Evolutionary conservation across 1,284 basidiomycete genomes (phyloP), one percentile per base, ranked within the genome.

Genomic region (Nidula niveotomentosa): DNA sequence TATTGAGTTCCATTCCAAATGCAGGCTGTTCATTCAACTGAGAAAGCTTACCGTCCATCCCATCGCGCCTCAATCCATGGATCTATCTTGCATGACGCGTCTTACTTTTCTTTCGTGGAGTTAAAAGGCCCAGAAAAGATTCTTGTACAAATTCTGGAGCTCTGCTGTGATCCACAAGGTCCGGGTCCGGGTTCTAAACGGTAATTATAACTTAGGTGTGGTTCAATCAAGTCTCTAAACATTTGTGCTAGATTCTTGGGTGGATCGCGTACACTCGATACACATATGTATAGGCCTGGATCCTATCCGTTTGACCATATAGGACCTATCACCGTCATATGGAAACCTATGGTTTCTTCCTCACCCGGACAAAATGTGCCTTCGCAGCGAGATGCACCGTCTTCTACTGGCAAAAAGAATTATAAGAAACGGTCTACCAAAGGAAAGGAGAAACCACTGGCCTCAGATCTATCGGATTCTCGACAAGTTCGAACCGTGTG

Each of bases 41-140:
- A 95, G 64, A 98, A 97, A 65, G 82, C 91, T 0, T 96, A 91
- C 66, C 80, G 95, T 23, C 86, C 95, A 0, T 94, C 94, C 2
- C 89, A 95, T 67, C 84, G 95, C 18, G 93, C 95, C 1, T 85
- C 93, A 0, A 70, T 88, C 9, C 91, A 93, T 61, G 90, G 87
- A 1, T 88, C 87, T 1, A 93, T 95, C 52, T 69, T 96, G 0
- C 91, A 94, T 56, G 95, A 98, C 65, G 87, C 89, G 0, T 95
- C 93, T 6, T 97, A 96, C 69, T 82, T 81, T 60, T 83, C 85
- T 0, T 77, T 88, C 4, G 78, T 96, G 13, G 88, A 95, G 65
- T 65, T 97, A 3, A 78, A 77, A 53, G 92, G 91, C 1, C 75
- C 79, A 1, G 77, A 88, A 60, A 64, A 66, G 0, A 69, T 83